Evolutionary conservation across 441 rosid genomes (phyloP).

Genomic region (Populus tomentosa): DNA sequence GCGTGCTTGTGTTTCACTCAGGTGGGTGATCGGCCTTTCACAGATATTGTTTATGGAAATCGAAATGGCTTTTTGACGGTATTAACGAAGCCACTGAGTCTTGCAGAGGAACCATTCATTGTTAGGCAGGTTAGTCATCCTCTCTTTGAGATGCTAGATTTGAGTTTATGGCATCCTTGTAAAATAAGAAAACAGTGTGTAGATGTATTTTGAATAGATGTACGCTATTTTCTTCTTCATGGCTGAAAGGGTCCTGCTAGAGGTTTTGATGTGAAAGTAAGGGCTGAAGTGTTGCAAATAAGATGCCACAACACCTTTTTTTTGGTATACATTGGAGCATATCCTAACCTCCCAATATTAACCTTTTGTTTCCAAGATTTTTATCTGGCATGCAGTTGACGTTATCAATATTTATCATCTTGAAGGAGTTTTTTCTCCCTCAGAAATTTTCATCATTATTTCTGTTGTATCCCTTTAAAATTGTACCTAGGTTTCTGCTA

Average conservation of each 20-base stretch:
- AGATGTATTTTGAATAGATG: background rate
- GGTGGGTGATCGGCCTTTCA: slow-evolving; percentile 98
- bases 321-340: background rate
- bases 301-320: background rate
- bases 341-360: background rate
- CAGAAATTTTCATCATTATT: background rate
- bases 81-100: slow-evolving; percentile 73
- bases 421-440: background rate
- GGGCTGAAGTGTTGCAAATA: background rate
- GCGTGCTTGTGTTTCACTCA: slow-evolving; percentile 28
- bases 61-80: slow-evolving; percentile 83
- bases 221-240: background rate
- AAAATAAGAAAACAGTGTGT: background rate
- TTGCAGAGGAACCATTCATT: slow-evolving; percentile 78
- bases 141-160: background rate
- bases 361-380: background rate
- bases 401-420: background rate
- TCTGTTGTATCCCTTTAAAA: background rate
- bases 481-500: background rate
- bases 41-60: slow-evolving; percentile 86
- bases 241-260: background rate
- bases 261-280: background rate
- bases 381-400: background rate
- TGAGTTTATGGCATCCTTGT: background rate
- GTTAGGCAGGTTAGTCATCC: slow-evolving; percentile 78